phyloP scores from a whole-genome alignment of 2,329 filamentous ascomycete genomes.

The Ophiostoma perfectum region DNA sequence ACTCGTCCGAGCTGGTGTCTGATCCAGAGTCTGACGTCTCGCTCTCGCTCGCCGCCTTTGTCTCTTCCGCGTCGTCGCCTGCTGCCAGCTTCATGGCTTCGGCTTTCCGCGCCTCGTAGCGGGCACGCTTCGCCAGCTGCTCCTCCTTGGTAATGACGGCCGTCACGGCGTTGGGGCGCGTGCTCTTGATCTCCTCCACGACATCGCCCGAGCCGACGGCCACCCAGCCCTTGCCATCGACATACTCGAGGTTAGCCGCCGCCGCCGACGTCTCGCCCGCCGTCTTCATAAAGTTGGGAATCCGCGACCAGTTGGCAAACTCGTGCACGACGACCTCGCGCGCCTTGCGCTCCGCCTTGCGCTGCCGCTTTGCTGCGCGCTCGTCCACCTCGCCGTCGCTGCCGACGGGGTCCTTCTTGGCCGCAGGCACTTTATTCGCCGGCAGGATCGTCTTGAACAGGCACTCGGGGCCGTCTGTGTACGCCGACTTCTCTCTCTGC shows the following conservation, averaged over 20 bases:
- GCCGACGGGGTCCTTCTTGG: not conserved
- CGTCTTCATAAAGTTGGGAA: constrained; percentile 72
- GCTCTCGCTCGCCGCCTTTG: constrained; percentile 18
- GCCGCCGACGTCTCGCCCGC: constrained; percentile 40
- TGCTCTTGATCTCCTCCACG: constrained; percentile 52
- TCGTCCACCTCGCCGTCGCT: constrained; percentile 25
- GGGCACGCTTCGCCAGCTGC: constrained; percentile 26
- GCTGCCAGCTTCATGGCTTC: constrained; percentile 20
- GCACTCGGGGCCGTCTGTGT: constrained; percentile 73
- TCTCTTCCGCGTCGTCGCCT: not conserved
- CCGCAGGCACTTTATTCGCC: constrained; percentile 37
- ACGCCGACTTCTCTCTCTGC: constrained; percentile 64
- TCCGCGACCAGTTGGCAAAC: constrained; percentile 77
- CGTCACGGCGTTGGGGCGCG: constrained; percentile 31
- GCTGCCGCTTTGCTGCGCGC: constrained; percentile 46
- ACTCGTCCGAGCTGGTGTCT: constrained; percentile 22
- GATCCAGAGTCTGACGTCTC: constrained; percentile 25
- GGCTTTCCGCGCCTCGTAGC: constrained; percentile 18
- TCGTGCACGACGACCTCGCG: constrained; percentile 73
- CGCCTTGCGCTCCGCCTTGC: constrained; percentile 40
- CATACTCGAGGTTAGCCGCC: constrained; percentile 51
- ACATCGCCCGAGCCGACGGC: constrained; percentile 66
- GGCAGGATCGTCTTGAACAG: constrained; percentile 76
- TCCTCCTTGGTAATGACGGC: constrained; percentile 24
- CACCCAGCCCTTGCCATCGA: constrained; percentile 85